Evolutionary conservation across 345 rosid species (phyloP).

Genomic region (Brassica juncea): DNA sequence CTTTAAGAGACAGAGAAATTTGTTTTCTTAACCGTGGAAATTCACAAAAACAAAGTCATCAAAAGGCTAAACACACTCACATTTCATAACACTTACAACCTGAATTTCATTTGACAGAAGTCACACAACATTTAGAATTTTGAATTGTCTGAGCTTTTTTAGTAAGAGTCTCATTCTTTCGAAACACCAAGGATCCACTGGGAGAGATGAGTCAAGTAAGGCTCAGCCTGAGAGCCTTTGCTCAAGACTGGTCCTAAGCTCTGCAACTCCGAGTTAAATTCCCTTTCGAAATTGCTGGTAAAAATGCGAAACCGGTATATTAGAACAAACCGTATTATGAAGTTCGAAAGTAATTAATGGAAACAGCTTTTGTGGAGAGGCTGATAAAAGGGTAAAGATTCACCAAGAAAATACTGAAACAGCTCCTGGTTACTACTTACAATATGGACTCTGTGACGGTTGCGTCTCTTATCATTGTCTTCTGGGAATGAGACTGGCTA

Average conservation of each 20-base stretch:
- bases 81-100: constrained; percentile 18
- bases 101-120: constrained; percentile 5
- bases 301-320: background rate
- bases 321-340: background rate
- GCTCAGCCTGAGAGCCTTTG: constrained; percentile 84
- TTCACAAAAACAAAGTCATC: background rate
- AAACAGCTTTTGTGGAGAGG: constrained; percentile 12
- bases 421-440: constrained; percentile 53
- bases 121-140: background rate
- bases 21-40: constrained; percentile 15
- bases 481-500: constrained; percentile 47
- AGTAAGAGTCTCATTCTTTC: constrained; percentile 41
- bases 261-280: constrained; percentile 81
- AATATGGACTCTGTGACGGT: constrained; percentile 73
- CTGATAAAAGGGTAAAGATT: background rate
- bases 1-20: background rate
- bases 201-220: constrained; percentile 93
- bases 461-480: constrained; percentile 49
- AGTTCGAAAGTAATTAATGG: background rate
- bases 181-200: constrained; percentile 86
- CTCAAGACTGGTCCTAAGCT: constrained; percentile 82
- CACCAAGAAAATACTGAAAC: background rate
- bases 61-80: constrained; percentile 16
- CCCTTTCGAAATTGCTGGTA: constrained; percentile 82
- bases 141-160: background rate